phyloP scores from a whole-genome alignment of 2,329 filamentous ascomycete species.

The Boeremia exigua region DNA sequence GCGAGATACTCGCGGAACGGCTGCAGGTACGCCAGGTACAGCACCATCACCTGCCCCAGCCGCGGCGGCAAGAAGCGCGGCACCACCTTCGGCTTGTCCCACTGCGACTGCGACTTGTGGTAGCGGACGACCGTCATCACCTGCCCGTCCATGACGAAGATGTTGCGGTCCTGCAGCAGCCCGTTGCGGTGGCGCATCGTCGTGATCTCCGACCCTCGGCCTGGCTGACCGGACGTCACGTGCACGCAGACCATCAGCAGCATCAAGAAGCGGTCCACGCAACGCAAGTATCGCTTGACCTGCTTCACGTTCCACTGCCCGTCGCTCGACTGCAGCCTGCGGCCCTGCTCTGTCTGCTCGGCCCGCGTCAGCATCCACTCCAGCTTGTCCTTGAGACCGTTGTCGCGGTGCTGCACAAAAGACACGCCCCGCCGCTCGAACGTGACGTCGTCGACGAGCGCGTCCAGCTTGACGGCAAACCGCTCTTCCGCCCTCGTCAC shows the following conservation, averaged over 20 bases:
- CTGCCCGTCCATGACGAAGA: no score
- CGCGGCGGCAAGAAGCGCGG: constrained; percentile 24
- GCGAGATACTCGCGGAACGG: constrained; percentile 12
- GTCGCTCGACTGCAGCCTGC: neutral
- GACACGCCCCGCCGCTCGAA: neutral
- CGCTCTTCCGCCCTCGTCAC: neutral
- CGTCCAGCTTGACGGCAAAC: neutral
- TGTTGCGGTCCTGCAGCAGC: no score
- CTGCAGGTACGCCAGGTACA: constrained; percentile 31
- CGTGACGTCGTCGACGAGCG: neutral
- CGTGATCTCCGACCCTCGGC: no score
- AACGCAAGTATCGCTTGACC: neutral
- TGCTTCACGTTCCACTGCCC: neutral
- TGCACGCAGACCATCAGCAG: neutral
- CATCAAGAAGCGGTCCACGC: neutral
- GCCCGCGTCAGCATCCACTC: neutral
- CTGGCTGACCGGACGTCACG: neutral
- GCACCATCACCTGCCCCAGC: constrained; percentile 25
- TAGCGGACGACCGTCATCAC: constrained; percentile 27
- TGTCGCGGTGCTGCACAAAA: neutral
- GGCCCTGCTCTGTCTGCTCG: neutral
- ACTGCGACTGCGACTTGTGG: constrained; percentile 30
- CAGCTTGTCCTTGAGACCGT: neutral
- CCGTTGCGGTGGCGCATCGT: no score
- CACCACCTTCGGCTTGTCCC: constrained; percentile 28